phyloP scores from a whole-genome alignment of 1,139 yeast genomes.

The Candida smagusa region DNA sequence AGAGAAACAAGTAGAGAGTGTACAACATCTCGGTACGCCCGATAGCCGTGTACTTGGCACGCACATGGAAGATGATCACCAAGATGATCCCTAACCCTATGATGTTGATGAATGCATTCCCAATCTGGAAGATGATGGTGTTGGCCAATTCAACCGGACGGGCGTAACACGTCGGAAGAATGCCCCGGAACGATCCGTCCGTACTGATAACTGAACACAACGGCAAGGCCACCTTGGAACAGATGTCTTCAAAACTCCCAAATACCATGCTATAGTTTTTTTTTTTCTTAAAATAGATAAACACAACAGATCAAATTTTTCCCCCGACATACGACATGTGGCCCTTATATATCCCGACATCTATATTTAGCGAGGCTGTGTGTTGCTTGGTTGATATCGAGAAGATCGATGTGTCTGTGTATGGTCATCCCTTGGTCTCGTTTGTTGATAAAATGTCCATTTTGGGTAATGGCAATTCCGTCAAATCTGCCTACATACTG shows the following conservation, averaged over 20 bases:
- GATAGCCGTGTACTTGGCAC: conserved; percentile 88
- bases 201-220: conserved; percentile 61
- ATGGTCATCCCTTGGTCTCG: too few species aligned
- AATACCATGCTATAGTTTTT: conserved; percentile 39
- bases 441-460: too few species aligned
- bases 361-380: too few species aligned
- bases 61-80: conserved; percentile 73
- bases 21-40: conserved; percentile 84
- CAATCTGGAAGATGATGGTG: conserved; percentile 88
- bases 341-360: too few species aligned
- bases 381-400: too few species aligned
- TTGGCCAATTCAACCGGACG: conserved; percentile 85
- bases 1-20: conserved; percentile 60
- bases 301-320: neutral
- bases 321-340: too few species aligned
- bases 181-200: conserved; percentile 47
- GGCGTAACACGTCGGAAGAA: conserved; percentile 77
- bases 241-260: conserved; percentile 68
- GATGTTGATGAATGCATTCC: conserved; percentile 81
- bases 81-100: conserved; percentile 64
- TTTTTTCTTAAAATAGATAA: conserved; percentile 2
- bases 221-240: conserved; percentile 71
- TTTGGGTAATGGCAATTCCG: too few species aligned
- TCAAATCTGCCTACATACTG: too few species aligned
- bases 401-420: too few species aligned